A percentile compares a stretch with the other conserved stretches of the same genome.
phyloP scores from a whole-genome alignment of 148 eudicot genomes.

The Rhododendron griersonianum region DNA sequence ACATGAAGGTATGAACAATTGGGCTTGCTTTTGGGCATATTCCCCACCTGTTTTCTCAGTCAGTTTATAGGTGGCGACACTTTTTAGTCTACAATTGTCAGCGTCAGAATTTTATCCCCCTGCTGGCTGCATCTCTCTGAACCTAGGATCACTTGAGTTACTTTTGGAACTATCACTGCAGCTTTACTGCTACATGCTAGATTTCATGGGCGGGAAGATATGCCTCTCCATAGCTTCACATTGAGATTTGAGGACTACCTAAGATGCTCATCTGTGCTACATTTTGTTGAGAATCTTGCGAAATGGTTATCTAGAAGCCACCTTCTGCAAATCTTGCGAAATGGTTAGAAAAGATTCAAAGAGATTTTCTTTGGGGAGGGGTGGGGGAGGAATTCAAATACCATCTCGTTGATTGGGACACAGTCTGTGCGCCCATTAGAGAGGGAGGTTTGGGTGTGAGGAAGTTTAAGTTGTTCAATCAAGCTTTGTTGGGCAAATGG shows the following conservation, averaged over 20 bases:
- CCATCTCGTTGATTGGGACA: too few relatives aligned
- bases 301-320: not conserved
- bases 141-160: not conserved
- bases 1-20: not conserved
- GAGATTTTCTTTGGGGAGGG: too few relatives aligned
- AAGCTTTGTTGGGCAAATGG: too few relatives aligned
- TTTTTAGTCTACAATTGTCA: not conserved
- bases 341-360: too few relatives aligned
- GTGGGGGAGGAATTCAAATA: too few relatives aligned
- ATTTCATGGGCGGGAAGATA: not conserved
- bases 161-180: not conserved
- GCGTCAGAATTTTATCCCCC: not conserved
- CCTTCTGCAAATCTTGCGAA: too few relatives aligned
- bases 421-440: too few relatives aligned
- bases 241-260: constrained; percentile 1
- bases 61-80: not conserved
- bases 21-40: not conserved
- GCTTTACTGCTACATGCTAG: not conserved
- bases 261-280: not conserved
- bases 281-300: not conserved
- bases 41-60: not conserved
- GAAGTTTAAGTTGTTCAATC: too few relatives aligned
- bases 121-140: not conserved
- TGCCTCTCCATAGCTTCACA: not conserved
- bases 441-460: too few relatives aligned